Percentiles rank a stretch among this genome's conserved stretches.
phyloP scores from a whole-genome alignment of 305 asterid species.

The Fraxinus platypoda region DNA sequence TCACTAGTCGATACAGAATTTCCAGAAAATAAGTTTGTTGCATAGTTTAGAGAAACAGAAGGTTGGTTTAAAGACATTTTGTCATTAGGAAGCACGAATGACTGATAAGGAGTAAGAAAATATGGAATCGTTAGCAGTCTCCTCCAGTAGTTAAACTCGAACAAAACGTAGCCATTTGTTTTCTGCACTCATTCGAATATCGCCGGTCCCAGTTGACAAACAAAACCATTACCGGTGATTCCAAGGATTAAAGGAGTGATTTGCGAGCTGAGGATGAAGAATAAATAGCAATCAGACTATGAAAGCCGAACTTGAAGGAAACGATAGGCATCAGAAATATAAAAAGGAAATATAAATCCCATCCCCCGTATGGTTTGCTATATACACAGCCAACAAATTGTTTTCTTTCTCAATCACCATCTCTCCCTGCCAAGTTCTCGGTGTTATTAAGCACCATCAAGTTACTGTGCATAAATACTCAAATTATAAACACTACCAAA shows the following conservation, averaged over 20 bases:
- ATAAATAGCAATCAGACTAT: background rate
- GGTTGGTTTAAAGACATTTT: slow-evolving; percentile 39
- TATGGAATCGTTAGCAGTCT: slow-evolving; percentile 46
- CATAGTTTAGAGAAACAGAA: slow-evolving; percentile 33
- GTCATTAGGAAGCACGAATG: slow-evolving; percentile 37
- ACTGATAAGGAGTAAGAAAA: slow-evolving; percentile 34
- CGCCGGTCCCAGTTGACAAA: slow-evolving; percentile 1
- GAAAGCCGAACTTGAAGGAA: background rate
- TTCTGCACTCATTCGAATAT: background rate
- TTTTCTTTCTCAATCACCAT: slow-evolving; percentile 1
- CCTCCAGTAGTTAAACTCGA: slow-evolving; percentile 45
- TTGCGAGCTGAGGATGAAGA: slow-evolving; percentile 4
- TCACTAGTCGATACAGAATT: slow-evolving; percentile 29
- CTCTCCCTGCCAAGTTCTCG: slow-evolving; percentile 5
- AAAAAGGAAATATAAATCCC: background rate
- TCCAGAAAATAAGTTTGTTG: slow-evolving; percentile 41
- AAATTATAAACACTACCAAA: background rate
- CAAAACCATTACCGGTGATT: slow-evolving; percentile 28
- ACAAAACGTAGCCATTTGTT: slow-evolving; percentile 55
- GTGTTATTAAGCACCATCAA: slow-evolving; percentile 5
- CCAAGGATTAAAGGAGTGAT: background rate
- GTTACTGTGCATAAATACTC: background rate
- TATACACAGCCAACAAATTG: slow-evolving; percentile 1
- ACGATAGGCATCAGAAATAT: background rate
- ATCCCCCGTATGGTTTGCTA: background rate